These are phyloP conservation scores for Ascocoryne sarcoides DNA, from an alignment of 2,329 filamentous ascomycete species.

Conservation along the genomic window DNA sequence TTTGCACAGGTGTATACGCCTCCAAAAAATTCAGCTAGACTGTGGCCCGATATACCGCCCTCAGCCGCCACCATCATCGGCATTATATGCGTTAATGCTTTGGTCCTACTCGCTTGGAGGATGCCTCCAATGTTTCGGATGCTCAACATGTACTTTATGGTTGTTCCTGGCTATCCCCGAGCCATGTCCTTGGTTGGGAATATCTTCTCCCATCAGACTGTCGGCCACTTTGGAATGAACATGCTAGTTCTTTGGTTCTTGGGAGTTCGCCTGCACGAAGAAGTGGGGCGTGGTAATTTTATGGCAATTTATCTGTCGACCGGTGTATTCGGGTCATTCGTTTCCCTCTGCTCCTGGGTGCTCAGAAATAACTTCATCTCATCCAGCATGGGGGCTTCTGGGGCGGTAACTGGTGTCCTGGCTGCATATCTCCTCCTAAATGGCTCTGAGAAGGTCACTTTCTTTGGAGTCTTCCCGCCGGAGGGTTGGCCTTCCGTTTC, in stretches of 20 bases:
- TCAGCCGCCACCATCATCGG: constrained; percentile 54
- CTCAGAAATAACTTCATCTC: constrained; percentile 31
- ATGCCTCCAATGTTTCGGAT: constrained; percentile 55
- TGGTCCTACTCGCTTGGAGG: constrained; percentile 51
- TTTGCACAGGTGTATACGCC: constrained; percentile 45
- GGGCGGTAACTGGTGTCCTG: constrained; percentile 51
- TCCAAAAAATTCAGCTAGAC: constrained; percentile 37
- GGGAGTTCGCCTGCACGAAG: constrained; percentile 59
- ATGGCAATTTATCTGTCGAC: constrained; percentile 55
- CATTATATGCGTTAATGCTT: constrained; percentile 51
- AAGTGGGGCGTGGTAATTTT: constrained; percentile 60
- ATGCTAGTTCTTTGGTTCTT: constrained; percentile 58
- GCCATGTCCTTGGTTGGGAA: constrained; percentile 53
- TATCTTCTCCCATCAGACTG: constrained; percentile 59
- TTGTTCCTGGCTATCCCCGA: constrained; percentile 55
- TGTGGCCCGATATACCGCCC: constrained; percentile 53
- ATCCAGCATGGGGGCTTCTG: constrained; percentile 58
- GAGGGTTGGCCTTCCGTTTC: constrained; percentile 43
- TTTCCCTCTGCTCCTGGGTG: constrained; percentile 41
- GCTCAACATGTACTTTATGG: constrained; percentile 60
- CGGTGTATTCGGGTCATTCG: constrained; percentile 49
- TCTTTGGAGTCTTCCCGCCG: constrained; percentile 46
- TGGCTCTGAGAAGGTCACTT: constrained; percentile 45
- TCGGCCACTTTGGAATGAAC: constrained; percentile 55
- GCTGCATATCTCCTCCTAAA: constrained; percentile 55